Percentiles rank a stretch among this genome's conserved stretches.
phyloP scores from a whole-genome alignment of 2,329 filamentous ascomycete genomes.

The Diaporthe amygdali region DNA sequence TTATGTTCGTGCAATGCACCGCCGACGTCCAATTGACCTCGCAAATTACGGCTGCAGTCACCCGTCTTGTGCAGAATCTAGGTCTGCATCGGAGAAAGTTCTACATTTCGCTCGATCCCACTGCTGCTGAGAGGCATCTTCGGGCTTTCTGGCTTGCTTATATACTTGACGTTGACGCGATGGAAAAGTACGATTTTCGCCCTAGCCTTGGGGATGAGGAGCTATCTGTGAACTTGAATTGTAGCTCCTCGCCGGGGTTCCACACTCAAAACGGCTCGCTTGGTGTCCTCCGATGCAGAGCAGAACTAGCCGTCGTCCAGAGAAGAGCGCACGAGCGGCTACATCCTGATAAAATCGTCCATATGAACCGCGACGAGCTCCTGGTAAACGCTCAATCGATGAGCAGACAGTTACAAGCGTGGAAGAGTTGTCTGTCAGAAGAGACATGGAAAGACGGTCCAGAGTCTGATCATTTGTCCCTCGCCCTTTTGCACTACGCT shows the following conservation, averaged over 20 bases:
- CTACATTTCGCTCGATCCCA: not conserved
- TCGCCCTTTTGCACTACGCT: not conserved
- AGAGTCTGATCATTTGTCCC: not conserved
- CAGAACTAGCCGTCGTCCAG: not conserved
- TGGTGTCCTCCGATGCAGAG: not conserved
- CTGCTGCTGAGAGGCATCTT: not conserved
- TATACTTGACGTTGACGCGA: not conserved
- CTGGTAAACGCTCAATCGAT: not conserved
- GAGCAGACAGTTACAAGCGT: not conserved
- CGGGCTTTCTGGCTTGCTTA: not conserved
- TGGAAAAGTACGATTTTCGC: not conserved
- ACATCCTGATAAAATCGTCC: too few species aligned
- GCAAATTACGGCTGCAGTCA: not conserved
- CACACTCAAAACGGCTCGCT: not conserved
- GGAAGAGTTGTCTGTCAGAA: not conserved
- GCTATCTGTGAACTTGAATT: not conserved
- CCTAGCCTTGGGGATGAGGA: not conserved
- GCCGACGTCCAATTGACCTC: not conserved
- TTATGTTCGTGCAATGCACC: not conserved
- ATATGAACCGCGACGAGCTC: too few species aligned
- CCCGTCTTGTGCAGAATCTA: not conserved
- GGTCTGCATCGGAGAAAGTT: not conserved
- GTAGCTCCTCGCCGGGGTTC: not conserved
- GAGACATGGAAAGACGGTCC: not conserved
- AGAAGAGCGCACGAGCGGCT: not conserved